A percentile compares a stretch with the other conserved stretches of the same genome.
phyloP scores from a whole-genome alignment of 306 rosid species.

The Lathyrus sativus region DNA sequence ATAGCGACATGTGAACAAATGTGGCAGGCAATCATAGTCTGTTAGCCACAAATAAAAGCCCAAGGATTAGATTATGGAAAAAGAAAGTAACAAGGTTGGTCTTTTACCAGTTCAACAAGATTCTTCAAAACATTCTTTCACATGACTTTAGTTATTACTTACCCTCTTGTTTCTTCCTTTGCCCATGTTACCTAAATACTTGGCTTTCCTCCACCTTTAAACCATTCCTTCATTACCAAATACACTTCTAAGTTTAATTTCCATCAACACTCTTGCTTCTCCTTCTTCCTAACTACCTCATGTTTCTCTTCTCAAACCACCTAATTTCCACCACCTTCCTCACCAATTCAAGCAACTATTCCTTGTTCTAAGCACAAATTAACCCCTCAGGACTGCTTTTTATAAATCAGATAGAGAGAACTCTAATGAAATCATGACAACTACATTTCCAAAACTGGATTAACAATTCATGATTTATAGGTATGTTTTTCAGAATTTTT shows the following conservation, averaged over 20 bases:
- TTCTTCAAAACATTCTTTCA: constrained; percentile 38
- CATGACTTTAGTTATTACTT: constrained; percentile 22
- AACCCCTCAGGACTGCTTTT: constrained; percentile 1
- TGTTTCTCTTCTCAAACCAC: constrained; percentile 31
- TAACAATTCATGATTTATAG: constrained; percentile 5
- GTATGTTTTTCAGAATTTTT: not conserved
- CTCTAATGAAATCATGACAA: too few species aligned
- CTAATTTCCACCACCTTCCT: constrained; percentile 31
- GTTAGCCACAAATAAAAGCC: constrained; percentile 28
- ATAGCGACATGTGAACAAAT: constrained; percentile 39
- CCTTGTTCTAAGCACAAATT: constrained; percentile 4
- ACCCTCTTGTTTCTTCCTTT: not conserved
- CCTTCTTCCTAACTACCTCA: constrained; percentile 32
- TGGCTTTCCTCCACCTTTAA: not conserved
- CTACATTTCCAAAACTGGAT: not conserved
- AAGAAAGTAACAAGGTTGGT: constrained; percentile 39
- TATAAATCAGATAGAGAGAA: too few species aligned
- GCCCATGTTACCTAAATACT: constrained; percentile 12
- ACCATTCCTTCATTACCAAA: not conserved
- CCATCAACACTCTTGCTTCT: not conserved
- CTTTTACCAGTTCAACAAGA: constrained; percentile 34
- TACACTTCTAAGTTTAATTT: constrained; percentile 3
- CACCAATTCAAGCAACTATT: constrained; percentile 28
- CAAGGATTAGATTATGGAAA: not conserved
- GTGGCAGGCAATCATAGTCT: constrained; percentile 5